Conservation (phyloP, 116 monocot species). For the Cymodocea nodosa region DNA sequence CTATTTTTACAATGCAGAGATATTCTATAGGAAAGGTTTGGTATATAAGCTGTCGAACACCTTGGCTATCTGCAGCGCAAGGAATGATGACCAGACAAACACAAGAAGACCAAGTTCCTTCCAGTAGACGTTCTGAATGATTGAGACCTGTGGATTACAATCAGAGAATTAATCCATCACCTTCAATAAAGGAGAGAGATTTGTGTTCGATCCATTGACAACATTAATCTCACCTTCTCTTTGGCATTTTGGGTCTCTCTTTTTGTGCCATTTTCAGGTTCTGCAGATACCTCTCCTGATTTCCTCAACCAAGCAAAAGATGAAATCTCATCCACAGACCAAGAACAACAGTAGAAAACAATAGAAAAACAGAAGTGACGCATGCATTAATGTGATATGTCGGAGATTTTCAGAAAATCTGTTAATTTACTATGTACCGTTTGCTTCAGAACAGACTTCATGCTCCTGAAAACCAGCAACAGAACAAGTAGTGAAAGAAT, state of each 20-base stretch:
- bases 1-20: neutral
- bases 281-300: slow-evolving; percentile 6
- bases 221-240: neutral
- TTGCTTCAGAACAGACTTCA: slow-evolving; percentile 20
- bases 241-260: slow-evolving; percentile 9
- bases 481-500: slow-evolving; percentile 1
- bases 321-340: neutral
- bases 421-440: no score
- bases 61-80: slow-evolving; percentile 58
- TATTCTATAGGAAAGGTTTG: neutral
- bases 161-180: no score
- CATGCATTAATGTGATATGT: no score
- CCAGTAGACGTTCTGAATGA: slow-evolving; percentile 66
- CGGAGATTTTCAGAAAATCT: no score
- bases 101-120: slow-evolving; percentile 71
- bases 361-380: neutral
- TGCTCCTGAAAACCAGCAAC: slow-evolving; percentile 34
- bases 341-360: neutral
- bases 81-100: slow-evolving; percentile 71
- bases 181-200: no score
- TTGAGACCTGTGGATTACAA: slow-evolving; percentile 26
- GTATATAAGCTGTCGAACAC: slow-evolving; percentile 5
- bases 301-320: neutral
- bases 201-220: neutral
- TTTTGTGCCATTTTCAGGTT: slow-evolving; percentile 15